These are phyloP conservation scores for Bipolaris oryzae DNA, from an alignment of 2,329 filamentous ascomycete species.

Conservation along the genomic window DNA sequence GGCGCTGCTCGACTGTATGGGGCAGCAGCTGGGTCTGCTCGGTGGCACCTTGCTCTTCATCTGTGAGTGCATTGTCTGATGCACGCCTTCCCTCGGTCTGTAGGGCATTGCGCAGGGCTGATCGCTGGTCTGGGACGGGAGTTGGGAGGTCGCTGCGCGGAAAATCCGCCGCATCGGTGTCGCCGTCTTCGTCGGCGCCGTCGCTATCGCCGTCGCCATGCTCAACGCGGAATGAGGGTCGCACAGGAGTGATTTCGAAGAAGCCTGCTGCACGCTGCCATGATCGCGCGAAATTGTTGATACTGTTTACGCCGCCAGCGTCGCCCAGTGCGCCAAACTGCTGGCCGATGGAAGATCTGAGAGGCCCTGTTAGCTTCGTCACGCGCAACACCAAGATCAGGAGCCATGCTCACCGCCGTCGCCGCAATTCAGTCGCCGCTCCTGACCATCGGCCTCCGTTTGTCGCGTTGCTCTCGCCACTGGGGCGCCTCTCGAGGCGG, in stretches of 20 bases:
- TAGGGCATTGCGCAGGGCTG: conserved; percentile 51
- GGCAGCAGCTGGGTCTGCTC: conserved; percentile 42
- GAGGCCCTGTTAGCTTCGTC: conserved; percentile 9
- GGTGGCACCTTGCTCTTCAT: conserved; percentile 42
- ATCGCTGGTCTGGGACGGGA: conserved; percentile 48
- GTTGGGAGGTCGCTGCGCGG: conserved; percentile 37
- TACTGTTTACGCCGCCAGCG: conserved; percentile 88
- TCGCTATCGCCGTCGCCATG: conserved; percentile 44
- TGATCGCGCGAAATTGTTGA: conserved; percentile 89
- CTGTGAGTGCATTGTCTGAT: conserved; percentile 47
- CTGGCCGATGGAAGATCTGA: conserved; percentile 56
- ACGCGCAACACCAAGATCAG: background rate
- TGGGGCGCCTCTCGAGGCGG: conserved; percentile 40
- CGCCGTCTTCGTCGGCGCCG: conserved; percentile 35
- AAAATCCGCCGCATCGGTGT: conserved; percentile 41
- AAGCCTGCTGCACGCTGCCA: conserved; percentile 92
- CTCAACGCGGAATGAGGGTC: conserved; percentile 70
- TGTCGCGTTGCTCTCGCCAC: conserved; percentile 36
- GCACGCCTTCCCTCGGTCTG: conserved; percentile 44
- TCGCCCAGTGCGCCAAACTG: conserved; percentile 63
- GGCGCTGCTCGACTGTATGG: conserved; percentile 32
- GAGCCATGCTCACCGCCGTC: conserved; percentile 41
- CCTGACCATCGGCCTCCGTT: conserved; percentile 33
- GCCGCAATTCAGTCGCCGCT: conserved; percentile 39
- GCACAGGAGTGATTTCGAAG: conserved; percentile 81